phyloP scores from a whole-genome alignment of 2,329 filamentous ascomycete genomes.

The Anthostomella pinea region DNA sequence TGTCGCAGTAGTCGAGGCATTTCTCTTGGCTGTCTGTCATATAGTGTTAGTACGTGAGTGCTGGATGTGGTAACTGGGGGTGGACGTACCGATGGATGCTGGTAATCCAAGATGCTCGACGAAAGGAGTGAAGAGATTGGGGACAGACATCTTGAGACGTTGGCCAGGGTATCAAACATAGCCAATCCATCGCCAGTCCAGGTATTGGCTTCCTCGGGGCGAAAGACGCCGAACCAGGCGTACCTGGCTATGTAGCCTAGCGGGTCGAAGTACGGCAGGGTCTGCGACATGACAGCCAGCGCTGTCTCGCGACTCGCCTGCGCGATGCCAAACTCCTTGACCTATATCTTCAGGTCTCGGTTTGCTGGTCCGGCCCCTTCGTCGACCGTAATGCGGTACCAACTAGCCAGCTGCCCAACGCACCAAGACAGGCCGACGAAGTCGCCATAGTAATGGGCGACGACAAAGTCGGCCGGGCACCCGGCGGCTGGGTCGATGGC shows the following conservation, averaged over 20 bases:
- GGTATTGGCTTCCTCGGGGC: slow-evolving; percentile 37
- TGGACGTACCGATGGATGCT: too few relatives aligned
- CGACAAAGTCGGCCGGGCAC: slow-evolving; percentile 40
- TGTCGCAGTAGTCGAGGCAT: too few relatives aligned
- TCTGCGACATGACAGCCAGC: slow-evolving; percentile 39
- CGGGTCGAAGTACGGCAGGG: slow-evolving; percentile 34
- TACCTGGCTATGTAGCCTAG: slow-evolving; percentile 36
- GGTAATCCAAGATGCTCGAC: too few relatives aligned
- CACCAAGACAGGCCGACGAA: slow-evolving; percentile 34
- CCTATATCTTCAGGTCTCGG: slow-evolving; percentile 31
- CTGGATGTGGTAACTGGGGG: too few relatives aligned
- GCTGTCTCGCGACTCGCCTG: slow-evolving; percentile 33
- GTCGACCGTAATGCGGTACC: too few relatives aligned
- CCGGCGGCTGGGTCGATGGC: slow-evolving; percentile 34
- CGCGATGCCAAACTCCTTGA: slow-evolving; percentile 40
- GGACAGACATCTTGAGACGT: too few relatives aligned
- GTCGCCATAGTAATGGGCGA: slow-evolving; percentile 41
- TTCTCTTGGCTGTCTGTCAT: too few relatives aligned
- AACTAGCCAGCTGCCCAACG: slow-evolving; percentile 34
- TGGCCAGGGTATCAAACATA: too few relatives aligned
- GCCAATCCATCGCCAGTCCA: too few relatives aligned
- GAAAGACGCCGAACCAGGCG: slow-evolving; percentile 42
- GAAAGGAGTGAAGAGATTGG: too few relatives aligned
- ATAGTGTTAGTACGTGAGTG: too few relatives aligned
- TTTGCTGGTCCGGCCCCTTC: slow-evolving; percentile 13